Evolutionary conservation across 179 eudicot genomes (phyloP).

Genomic region (Patellifolia procumbens): DNA sequence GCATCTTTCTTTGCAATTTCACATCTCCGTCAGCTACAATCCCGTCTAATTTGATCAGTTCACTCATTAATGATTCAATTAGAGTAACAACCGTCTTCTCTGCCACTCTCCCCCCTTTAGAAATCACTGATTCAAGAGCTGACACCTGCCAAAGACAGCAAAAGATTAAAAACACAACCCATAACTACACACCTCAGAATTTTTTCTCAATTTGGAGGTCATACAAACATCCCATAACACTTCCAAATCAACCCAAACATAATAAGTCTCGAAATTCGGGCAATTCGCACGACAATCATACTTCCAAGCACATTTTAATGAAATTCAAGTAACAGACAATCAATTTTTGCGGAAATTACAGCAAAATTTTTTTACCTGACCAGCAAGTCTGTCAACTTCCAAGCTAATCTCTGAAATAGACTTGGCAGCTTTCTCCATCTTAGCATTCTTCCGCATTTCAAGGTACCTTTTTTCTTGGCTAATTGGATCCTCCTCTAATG

Average conservation of each 20-base stretch:
- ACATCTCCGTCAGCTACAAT: conserved; percentile 80
- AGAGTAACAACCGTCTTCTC: conserved; percentile 58
- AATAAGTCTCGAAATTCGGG: not conserved
- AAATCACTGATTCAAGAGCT: conserved; percentile 67
- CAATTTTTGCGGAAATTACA: not conserved
- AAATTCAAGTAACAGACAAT: not conserved
- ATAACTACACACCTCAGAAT: not conserved
- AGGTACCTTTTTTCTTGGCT: conserved; percentile 80
- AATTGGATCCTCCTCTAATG: conserved; percentile 76
- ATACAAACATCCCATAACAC: conserved; percentile 10
- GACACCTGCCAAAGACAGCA: conserved; percentile 52
- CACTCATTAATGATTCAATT: conserved; percentile 72
- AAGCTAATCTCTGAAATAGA: conserved; percentile 74
- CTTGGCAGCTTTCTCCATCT: conserved; percentile 78
- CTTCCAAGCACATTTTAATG: not conserved
- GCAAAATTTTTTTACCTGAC: conserved; percentile 49
- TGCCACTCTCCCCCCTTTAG: conserved; percentile 65
- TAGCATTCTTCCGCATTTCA: conserved; percentile 78
- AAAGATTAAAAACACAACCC: not conserved
- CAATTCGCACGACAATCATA: not conserved
- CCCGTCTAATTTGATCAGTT: conserved; percentile 76
- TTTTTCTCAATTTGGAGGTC: conserved; percentile 13
- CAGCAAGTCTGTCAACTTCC: conserved; percentile 84
- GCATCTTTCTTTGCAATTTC: conserved; percentile 84
- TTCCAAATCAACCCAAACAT: not conserved